Conservation (phyloP, 2,329 filamentous ascomycete genomes). For the Colletotrichum sansevieriae region DNA sequence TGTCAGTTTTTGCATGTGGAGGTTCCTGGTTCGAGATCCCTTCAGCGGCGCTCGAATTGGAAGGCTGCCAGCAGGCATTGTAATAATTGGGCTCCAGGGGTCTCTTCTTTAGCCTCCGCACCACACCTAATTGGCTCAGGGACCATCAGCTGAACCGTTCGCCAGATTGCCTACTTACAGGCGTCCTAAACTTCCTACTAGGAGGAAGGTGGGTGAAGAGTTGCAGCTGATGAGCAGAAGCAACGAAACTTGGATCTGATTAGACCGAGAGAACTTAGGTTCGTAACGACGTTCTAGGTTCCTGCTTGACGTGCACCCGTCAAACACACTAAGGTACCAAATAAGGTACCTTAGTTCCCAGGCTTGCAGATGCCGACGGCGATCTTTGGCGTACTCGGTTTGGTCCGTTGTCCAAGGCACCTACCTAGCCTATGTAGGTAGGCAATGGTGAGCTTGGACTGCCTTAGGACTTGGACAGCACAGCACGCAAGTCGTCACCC, state of each 20-base stretch:
- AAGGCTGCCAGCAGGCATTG: slow-evolving; percentile 27
- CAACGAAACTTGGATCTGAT: slow-evolving; percentile 5
- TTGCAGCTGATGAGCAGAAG: slow-evolving; percentile 7
- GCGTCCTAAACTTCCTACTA: too few species aligned
- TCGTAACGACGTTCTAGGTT: too few species aligned
- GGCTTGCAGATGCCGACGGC: slow-evolving; percentile 30
- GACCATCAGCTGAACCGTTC: slow-evolving; percentile 36
- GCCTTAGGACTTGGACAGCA: background rate
- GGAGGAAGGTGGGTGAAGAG: slow-evolving; percentile 4
- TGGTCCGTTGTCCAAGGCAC: slow-evolving; percentile 6
- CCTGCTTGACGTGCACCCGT: slow-evolving; percentile 5
- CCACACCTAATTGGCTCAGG: slow-evolving; percentile 1
- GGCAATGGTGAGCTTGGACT: background rate
- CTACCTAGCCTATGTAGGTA: too few species aligned
- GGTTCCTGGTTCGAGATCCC: slow-evolving; percentile 37
- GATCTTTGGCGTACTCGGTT: slow-evolving; percentile 30
- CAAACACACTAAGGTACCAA: too few species aligned
- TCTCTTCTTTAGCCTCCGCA: slow-evolving; percentile 30
- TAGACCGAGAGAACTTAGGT: background rate
- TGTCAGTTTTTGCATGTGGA: slow-evolving; percentile 33
- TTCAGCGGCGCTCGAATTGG: slow-evolving; percentile 26
- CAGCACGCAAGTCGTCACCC: background rate
- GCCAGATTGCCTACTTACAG: background rate
- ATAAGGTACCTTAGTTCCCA: background rate
- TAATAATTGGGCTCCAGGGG: slow-evolving; percentile 31